Evolutionary conservation across 2,329 filamentous ascomycete species (phyloP), one percentile per base, ranked within the genome.

Genomic region (Penicillium sp.): DNA sequence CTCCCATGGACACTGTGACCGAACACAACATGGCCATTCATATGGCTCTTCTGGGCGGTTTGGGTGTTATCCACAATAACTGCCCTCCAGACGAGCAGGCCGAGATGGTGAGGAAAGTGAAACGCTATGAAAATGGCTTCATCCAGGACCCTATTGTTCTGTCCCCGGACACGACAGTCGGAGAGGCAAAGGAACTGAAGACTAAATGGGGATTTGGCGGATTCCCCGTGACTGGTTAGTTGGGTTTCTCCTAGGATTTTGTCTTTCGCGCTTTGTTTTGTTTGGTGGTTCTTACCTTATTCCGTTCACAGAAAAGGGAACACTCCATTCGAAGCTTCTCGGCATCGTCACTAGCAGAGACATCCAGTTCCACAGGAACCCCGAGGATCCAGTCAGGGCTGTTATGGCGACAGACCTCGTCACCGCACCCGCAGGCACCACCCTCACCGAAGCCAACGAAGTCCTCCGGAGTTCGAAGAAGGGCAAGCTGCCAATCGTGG

Each of bases 11-110:
- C 81, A 99, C 94, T 8, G 94, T 99, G 75, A 99, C 95, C 45
- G 94, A 99, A 82, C 90, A 96, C 80, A 93, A 96, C 77, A 99
- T 99, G 95, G 95, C 94, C 64, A 97, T 99, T 70, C 91, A 97
- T 80, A 96, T 83, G 75, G 80, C 81, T 40, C 75, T 83, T 46
- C 75, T 82, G 40, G 80, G 81, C 66, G 81, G 81, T 55, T 72
- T 83, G 4, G 81, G 94, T 80, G 92, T 99, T 69, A 96, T 99
- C 68, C 94, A 99, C 83, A 94, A 99, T 86, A 99, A 99, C 83
- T 99, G 94, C 85, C 93, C 92, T n/a, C 86, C 93, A 29, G 91
- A 97, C 21, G 90, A 91, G 56, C 94, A 99, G 82, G 94, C 94
- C 66, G 93, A 96, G 81, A 99, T 99, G 94, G 91, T 99, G 67